A percentile compares a stretch with the other conserved stretches of the same genome.
These are phyloP conservation scores for Ceratocystis harringtonii DNA, from an alignment of 2,329 filamentous ascomycete species.

Conservation along the genomic window DNA sequence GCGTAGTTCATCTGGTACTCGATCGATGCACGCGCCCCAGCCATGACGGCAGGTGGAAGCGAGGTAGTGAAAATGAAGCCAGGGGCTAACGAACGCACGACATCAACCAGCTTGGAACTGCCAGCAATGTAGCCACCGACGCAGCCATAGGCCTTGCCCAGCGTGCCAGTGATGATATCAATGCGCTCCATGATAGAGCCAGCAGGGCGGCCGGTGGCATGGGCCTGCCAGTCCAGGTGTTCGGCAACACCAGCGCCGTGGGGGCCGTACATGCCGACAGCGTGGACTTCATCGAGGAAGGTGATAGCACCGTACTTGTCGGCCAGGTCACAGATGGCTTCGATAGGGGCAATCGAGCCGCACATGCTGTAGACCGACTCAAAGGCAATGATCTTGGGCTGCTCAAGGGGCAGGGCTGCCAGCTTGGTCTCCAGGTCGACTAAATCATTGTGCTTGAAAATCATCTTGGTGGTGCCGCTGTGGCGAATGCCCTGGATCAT, in stretches of 20 bases:
- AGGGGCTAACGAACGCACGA: conserved; percentile 82
- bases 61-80: conserved; percentile 99
- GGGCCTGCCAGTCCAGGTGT: conserved; percentile 86
- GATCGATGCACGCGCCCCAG: conserved; percentile 78
- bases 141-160: conserved; percentile 95
- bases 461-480: conserved; percentile 90
- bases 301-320: conserved; percentile 97
- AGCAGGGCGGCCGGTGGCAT: conserved; percentile 54
- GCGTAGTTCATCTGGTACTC: conserved; percentile 80
- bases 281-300: conserved; percentile 96
- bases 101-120: conserved; percentile 72
- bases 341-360: conserved; percentile 89
- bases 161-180: conserved; percentile 93
- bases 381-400: conserved; percentile 96
- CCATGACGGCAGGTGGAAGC: conserved; percentile 91
- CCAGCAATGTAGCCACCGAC: conserved; percentile 97
- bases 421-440: conserved; percentile 83
- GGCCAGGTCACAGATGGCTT: conserved; percentile 86
- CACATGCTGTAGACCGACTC: conserved; percentile 99
- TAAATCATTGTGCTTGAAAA: conserved; percentile 98
- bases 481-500: conserved; percentile 99
- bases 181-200: conserved; percentile 91
- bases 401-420: conserved; percentile 65
- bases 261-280: conserved; percentile 97
- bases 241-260: conserved; percentile 91